phyloP scores from a whole-genome alignment of 129 eudicot species.

The carrot (Daucus carota) region DH1_v3.0 NC_030385.2:42649001-42649500 shows the following conservation, averaged over 20 bases:
- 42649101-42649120: not conserved
- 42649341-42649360: slow-evolving; percentile 56
- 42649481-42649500: slow-evolving; percentile 40
- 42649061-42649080: not conserved
- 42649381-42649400: slow-evolving; percentile 81
- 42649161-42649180: not conserved
- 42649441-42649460: slow-evolving; percentile 39
- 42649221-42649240: slow-evolving; percentile 7
- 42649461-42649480: slow-evolving; percentile 50
- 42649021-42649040: not conserved
- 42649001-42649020: not conserved
- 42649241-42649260: not conserved
- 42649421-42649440: slow-evolving; percentile 30
- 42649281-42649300: slow-evolving; percentile 29
- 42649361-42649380: slow-evolving; percentile 55
- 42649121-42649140: not conserved
- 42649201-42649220: not conserved
- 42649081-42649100: not conserved
- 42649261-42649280: slow-evolving; percentile 6
- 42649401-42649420: slow-evolving; percentile 63
- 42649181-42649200: slow-evolving; percentile 19
- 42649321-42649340: slow-evolving; percentile 75
- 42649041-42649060: not conserved
- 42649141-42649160: not conserved
- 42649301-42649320: slow-evolving; percentile 72